Base-by-base conservation (phyloP, 2,329 filamentous ascomycete genomes). In the Aspergillus sp. region DNA sequence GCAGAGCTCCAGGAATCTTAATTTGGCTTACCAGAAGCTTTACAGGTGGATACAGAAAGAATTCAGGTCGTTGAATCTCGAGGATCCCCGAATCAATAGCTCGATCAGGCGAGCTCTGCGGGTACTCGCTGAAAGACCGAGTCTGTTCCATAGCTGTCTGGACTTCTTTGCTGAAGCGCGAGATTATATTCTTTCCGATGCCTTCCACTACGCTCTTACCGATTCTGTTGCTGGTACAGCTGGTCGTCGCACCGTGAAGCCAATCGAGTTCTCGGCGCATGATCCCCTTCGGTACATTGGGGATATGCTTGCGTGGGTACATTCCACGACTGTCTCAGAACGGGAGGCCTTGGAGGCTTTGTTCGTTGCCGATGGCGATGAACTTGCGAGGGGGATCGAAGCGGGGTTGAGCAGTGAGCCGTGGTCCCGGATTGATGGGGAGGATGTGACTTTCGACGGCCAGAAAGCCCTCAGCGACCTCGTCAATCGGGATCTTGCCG, bases 261-360 rank as follows among this genome's bases (percentile, higher is more conserved):
- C 91, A 0, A 98, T 98, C 42, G 89, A 98, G 53, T 75, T 96
- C 47, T 82, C 80, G 8, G 89, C 91, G 1, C 89, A 96, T 54
- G 91, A 98, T 51, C 80, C 86, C 1, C 64, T 96, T 15, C 78
- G 91, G 13, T 96, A 96, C 56, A 78, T 93, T 2, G 86, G 91
- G 33, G 91, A 98, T 53, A 98, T 98, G 88, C 72, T 98, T 10
- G 91, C 91, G 4, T 98, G 91, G 91, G 78, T 82, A 4, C 91
- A 98, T 56, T 94, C 91, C 1, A 83, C 88, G 2, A 81, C 89
- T 0, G 91, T 98, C 1, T 93, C 89, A 19, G 91, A 98, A 58
- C 75, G 84, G 32, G 91, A 98, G 59, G 86, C 88, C 0, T 69
- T 98, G 4, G 89, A 96, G 56, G 78, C 86, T 2, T 67, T 98